Conservation (phyloP, 129 eudicot genomes). For the Flaveria linearis region DNA sequence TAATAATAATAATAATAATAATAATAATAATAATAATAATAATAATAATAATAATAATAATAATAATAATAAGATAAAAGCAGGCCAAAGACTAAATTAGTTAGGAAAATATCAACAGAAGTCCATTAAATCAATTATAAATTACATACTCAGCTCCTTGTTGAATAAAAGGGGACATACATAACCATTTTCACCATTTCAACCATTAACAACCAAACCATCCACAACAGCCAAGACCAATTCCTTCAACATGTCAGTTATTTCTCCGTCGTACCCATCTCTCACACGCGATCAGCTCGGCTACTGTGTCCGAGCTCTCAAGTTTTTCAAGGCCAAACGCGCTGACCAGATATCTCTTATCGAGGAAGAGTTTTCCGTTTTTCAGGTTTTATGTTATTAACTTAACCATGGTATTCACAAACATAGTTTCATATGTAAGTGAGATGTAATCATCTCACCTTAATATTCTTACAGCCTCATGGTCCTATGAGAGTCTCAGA, state of each 20-base stretch:
- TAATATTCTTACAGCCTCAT: slow-evolving; percentile 46
- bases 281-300: slow-evolving; percentile 64
- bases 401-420: background rate
- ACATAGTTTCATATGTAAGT: background rate
- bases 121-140: too few relatives aligned
- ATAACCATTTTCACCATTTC: too few relatives aligned
- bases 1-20: too few relatives aligned
- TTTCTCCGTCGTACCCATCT: slow-evolving; percentile 35
- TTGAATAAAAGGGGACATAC: too few relatives aligned
- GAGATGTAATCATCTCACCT: background rate
- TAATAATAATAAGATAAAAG: too few relatives aligned
- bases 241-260: slow-evolving; percentile 42
- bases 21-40: too few relatives aligned
- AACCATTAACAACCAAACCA: too few relatives aligned
- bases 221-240: background rate
- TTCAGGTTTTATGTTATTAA: background rate
- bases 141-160: too few relatives aligned
- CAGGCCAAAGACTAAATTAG: too few relatives aligned
- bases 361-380: slow-evolving; percentile 48
- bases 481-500: slow-evolving; percentile 61
- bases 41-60: too few relatives aligned
- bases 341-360: slow-evolving; percentile 32
- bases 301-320: slow-evolving; percentile 64
- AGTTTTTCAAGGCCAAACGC: slow-evolving; percentile 48
- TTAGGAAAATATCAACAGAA: too few relatives aligned